Percentiles rank a stretch among this genome's conserved stretches.
Evolutionary conservation across 345 rosid genomes (phyloP).

Genomic region (Gossypium herbaceum): DNA sequence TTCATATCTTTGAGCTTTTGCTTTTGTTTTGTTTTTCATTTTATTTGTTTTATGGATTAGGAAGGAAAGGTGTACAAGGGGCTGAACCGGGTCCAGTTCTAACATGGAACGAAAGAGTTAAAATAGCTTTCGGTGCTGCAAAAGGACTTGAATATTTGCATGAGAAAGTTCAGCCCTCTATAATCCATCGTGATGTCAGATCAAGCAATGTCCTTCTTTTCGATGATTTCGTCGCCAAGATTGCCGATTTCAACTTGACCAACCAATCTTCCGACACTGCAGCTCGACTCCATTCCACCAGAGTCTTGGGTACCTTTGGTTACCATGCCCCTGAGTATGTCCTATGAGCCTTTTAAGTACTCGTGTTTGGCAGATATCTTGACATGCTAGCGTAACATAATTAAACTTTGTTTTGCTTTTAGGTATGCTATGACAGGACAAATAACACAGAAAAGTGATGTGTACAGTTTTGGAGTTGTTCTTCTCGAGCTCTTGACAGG

Average conservation of each 20-base stretch:
- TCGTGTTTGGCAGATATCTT: neutral
- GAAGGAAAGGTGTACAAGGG: slow-evolving; percentile 92
- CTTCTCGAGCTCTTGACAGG: slow-evolving; percentile 94
- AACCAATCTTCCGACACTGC: slow-evolving; percentile 89
- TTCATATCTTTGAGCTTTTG: neutral
- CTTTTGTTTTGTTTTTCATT: no score
- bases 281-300: slow-evolving; percentile 89
- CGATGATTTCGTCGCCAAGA: slow-evolving; percentile 75
- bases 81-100: slow-evolving; percentile 94
- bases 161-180: slow-evolving; percentile 85
- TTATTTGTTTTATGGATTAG: slow-evolving; percentile 26
- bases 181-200: slow-evolving; percentile 91
- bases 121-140: slow-evolving; percentile 86
- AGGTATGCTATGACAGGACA: slow-evolving; percentile 99
- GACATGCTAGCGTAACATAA: neutral
- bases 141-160: slow-evolving; percentile 95
- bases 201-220: slow-evolving; percentile 93
- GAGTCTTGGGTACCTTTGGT: slow-evolving; percentile 96
- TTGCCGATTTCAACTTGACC: slow-evolving; percentile 91
- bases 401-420: neutral
- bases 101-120: slow-evolving; percentile 87
- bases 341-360: neutral
- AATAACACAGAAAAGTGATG: slow-evolving; percentile 95
- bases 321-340: slow-evolving; percentile 98
- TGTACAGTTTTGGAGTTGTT: slow-evolving; percentile 98